Percentiles rank a stretch among this genome's conserved stretches.
Evolutionary conservation across 2,329 filamentous ascomycete genomes (phyloP).

Genomic region (Xylaria multiplex): DNA sequence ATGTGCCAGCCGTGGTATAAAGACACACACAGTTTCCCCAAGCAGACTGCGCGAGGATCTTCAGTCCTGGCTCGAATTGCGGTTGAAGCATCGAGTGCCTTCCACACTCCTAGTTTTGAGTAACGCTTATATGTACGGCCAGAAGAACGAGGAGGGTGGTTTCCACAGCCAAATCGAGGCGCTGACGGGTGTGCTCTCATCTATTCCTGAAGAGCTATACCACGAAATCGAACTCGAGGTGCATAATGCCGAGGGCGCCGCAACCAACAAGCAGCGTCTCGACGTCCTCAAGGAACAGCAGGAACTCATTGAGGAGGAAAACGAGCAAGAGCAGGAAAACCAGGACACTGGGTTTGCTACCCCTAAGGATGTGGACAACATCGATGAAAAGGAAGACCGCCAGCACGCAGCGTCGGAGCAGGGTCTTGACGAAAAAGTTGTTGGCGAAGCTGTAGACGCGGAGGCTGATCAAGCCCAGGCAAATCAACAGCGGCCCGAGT

Average conservation of each 20-base stretch:
- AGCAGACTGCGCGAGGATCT: slow-evolving; percentile 88
- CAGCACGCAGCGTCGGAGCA: slow-evolving; percentile 61
- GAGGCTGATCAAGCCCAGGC: slow-evolving; percentile 55
- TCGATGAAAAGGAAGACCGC: slow-evolving; percentile 91
- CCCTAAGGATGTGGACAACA: slow-evolving; percentile 87
- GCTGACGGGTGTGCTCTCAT: slow-evolving; percentile 88
- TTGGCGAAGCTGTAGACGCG: slow-evolving; percentile 64
- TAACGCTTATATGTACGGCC: slow-evolving; percentile 97
- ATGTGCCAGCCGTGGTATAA: slow-evolving; percentile 89
- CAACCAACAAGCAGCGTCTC: slow-evolving; percentile 98
- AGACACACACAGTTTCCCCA: slow-evolving; percentile 91
- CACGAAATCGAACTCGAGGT: slow-evolving; percentile 99
- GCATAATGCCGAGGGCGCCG: slow-evolving; percentile 93
- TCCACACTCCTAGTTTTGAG: slow-evolving; percentile 94
- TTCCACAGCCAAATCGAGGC: slow-evolving; percentile 92
- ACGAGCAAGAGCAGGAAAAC: slow-evolving; percentile 86
- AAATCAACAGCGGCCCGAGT: slow-evolving; percentile 14
- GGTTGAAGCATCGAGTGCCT: slow-evolving; percentile 93
- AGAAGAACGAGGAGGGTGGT: slow-evolving; percentile 78
- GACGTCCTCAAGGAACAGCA: slow-evolving; percentile 99
- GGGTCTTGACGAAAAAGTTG: slow-evolving; percentile 59
- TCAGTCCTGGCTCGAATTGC: slow-evolving; percentile 91
- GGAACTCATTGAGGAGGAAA: slow-evolving; percentile 97
- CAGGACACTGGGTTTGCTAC: slow-evolving; percentile 77
- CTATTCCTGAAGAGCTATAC: slow-evolving; percentile 97